Evolutionary conservation across 192 early-diverging fungal genomes (phyloP), one percentile per base, ranked within the genome.

Genomic region (Mortierella hygrophila): DNA sequence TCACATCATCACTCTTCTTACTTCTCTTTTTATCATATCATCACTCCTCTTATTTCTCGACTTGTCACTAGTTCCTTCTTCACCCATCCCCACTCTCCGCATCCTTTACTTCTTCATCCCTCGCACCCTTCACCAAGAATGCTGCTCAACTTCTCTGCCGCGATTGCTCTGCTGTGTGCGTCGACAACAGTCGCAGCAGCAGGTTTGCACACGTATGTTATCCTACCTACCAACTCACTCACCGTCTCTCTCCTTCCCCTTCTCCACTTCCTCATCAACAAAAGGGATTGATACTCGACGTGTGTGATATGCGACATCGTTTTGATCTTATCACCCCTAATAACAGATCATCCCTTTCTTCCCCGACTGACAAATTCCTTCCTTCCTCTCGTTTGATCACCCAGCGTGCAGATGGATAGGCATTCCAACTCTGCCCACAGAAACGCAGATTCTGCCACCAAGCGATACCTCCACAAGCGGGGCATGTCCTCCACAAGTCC

Each of bases 391-490:
- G 10, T 52, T 16, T 18, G 49, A 52, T 52, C 49, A 52, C 16
- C 41, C 32, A 83, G 82, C n/a, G 21, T 83, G 9, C 82, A 76
- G 4, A 83, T 83, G 76, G 68, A 47, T 23, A 29, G 26, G 3
- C 29, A 55, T 47, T 46, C 68, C 13, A 68, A 71, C 54, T 75
- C 75, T 26, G 60, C 73, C 6, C 37, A 80, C 15, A 44, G 60
- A 41, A 86, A 80, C 54, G 38, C 84, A 35, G 37, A 42, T 6
- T 47, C 84, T 5, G 2, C 77, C 13, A 81, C 79, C 20, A 60
- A 68, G 57, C 70, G 72, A 15, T 81, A 81, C 76, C 72, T 81
- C 42, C 84, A 80, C 3, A 86, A 81, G 76, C 84, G 84, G 23
- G 54, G 49, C 29, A 9, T 18, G 2, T 3, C 72, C 37, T 72